Percentiles rank a stretch among this genome's conserved stretches.
Evolutionary conservation across 495 filamentous ascomycete genomes (phyloP).

Genomic region (Penicillium riverlandense): DNA sequence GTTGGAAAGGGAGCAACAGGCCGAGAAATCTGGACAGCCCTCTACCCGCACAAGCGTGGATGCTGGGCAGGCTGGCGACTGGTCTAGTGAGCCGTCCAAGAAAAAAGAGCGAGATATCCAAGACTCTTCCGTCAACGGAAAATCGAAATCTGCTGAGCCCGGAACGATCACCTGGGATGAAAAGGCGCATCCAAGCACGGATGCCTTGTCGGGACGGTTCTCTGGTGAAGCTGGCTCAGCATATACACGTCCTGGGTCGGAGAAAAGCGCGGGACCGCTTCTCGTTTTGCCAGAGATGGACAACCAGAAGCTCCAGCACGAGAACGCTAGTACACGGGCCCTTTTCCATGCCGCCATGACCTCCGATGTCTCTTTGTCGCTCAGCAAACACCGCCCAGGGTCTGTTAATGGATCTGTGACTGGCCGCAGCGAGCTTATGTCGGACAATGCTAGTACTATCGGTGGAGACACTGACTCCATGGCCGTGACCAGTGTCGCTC

Average conservation of each 20-base stretch:
- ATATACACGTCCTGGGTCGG: slow-evolving; percentile 2
- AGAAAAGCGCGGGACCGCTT: slow-evolving; percentile 20
- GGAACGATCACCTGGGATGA: slow-evolving; percentile 9
- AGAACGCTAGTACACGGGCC: slow-evolving; percentile 30
- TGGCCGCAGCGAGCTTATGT: slow-evolving; percentile 27
- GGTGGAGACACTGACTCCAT: slow-evolving; percentile 23
- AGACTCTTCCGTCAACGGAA: neutral
- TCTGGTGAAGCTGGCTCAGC: slow-evolving; percentile 5
- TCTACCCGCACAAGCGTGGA: slow-evolving; percentile 26
- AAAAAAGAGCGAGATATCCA: slow-evolving; percentile 1
- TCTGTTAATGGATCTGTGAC: slow-evolving; percentile 22
- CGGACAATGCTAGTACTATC: slow-evolving; percentile 22
- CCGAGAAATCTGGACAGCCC: slow-evolving; percentile 12
- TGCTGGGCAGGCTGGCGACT: slow-evolving; percentile 26
- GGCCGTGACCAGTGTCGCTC: slow-evolving; percentile 9
- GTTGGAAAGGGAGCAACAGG: slow-evolving; percentile 43
- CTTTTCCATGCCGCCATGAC: slow-evolving; percentile 26
- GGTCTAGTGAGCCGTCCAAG: slow-evolving; percentile 17
- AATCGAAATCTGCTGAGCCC: slow-evolving; percentile 1
- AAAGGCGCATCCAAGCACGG: slow-evolving; percentile 3
- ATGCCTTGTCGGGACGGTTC: neutral
- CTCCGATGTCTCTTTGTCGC: slow-evolving; percentile 14
- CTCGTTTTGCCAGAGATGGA: slow-evolving; percentile 27
- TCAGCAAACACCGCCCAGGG: slow-evolving; percentile 13
- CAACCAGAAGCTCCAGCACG: slow-evolving; percentile 18